phyloP scores from a whole-genome alignment of 495 filamentous ascomycete genomes.

The Aspergillus nidulans region DNA sequence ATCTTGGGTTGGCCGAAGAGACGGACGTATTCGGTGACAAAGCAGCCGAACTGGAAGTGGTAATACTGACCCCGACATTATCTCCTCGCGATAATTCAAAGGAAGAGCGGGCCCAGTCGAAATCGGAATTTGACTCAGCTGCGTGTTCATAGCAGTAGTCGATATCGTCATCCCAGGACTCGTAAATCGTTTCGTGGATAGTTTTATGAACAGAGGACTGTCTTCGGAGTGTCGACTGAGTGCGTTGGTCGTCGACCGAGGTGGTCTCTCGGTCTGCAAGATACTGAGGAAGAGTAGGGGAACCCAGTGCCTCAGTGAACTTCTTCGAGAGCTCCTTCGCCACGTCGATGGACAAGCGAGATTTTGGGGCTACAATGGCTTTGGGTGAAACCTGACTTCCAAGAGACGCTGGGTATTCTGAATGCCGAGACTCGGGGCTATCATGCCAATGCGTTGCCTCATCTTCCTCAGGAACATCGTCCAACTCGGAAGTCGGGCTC shows the following conservation, averaged over 20 bases:
- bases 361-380: slow-evolving; percentile 16
- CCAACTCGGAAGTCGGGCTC: slow-evolving; percentile 44
- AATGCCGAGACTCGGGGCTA: slow-evolving; percentile 21
- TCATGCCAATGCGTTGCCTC: slow-evolving; percentile 32
- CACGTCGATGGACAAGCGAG: slow-evolving; percentile 29
- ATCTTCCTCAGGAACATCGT: slow-evolving; percentile 76
- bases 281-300: slow-evolving; percentile 35
- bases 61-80: slow-evolving; percentile 16
- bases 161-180: slow-evolving; percentile 89
- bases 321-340: slow-evolving; percentile 32
- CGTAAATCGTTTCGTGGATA: slow-evolving; percentile 38
- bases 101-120: slow-evolving; percentile 68
- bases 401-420: slow-evolving; percentile 8
- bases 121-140: slow-evolving; percentile 85
- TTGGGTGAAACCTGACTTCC: not conserved
- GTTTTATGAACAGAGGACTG: slow-evolving; percentile 8
- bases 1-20: slow-evolving; percentile 13
- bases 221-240: not conserved
- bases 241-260: not conserved
- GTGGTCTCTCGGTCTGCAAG: not conserved
- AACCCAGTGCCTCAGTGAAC: slow-evolving; percentile 38
- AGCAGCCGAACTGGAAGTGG: not conserved
- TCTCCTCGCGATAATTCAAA: slow-evolving; percentile 28
- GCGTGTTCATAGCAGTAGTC: slow-evolving; percentile 92
- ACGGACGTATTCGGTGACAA: slow-evolving; percentile 4